Conservation (phyloP, 2,329 filamentous ascomycete genomes). For the Gliomastix tumulicola region DNA sequence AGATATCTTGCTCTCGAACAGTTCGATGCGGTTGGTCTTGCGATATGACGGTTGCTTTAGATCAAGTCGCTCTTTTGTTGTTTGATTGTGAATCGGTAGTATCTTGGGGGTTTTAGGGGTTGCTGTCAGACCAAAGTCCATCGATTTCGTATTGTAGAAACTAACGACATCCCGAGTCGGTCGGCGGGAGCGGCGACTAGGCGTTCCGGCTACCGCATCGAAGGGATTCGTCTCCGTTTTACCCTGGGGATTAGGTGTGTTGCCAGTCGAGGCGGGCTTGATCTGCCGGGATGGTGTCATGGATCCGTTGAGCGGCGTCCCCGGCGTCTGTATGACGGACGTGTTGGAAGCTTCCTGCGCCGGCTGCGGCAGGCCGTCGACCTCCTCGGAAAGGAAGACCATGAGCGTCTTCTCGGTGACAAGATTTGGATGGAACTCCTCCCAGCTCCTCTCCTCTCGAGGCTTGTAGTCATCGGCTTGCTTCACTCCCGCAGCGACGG, state of each 20-base stretch:
- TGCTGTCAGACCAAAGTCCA: slow-evolving; percentile 23
- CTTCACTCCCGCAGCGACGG: slow-evolving; percentile 78
- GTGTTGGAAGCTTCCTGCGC: slow-evolving; percentile 26
- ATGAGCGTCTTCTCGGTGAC: slow-evolving; percentile 79
- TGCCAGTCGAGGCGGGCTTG: slow-evolving; percentile 33
- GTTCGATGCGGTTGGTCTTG: slow-evolving; percentile 69
- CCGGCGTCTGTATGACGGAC: slow-evolving; percentile 20
- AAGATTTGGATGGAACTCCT: slow-evolving; percentile 93
- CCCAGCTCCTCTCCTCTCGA: slow-evolving; percentile 92
- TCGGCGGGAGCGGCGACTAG: slow-evolving; percentile 29
- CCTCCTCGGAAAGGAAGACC: slow-evolving; percentile 74
- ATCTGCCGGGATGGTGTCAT: slow-evolving; percentile 39
- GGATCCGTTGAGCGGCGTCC: slow-evolving; percentile 27
- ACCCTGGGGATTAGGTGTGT: slow-evolving; percentile 30
- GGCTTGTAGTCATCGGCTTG: slow-evolving; percentile 97
- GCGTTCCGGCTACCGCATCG: slow-evolving; percentile 22
- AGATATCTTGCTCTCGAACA: slow-evolving; percentile 78
- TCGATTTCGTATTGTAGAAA: slow-evolving; percentile 43
- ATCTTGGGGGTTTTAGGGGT: slow-evolving; percentile 56
- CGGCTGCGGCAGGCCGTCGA: slow-evolving; percentile 64
- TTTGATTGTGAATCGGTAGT: slow-evolving; percentile 71
- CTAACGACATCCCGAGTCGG: slow-evolving; percentile 43
- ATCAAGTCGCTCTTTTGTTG: slow-evolving; percentile 72
- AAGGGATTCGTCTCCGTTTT: slow-evolving; percentile 19
- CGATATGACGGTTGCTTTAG: slow-evolving; percentile 70